Percentiles rank a stretch among this genome's conserved stretches.
These are phyloP conservation scores for Tricholomella constricta DNA, from an alignment of 768 basidiomycete genomes.

Conservation along the genomic window DNA sequence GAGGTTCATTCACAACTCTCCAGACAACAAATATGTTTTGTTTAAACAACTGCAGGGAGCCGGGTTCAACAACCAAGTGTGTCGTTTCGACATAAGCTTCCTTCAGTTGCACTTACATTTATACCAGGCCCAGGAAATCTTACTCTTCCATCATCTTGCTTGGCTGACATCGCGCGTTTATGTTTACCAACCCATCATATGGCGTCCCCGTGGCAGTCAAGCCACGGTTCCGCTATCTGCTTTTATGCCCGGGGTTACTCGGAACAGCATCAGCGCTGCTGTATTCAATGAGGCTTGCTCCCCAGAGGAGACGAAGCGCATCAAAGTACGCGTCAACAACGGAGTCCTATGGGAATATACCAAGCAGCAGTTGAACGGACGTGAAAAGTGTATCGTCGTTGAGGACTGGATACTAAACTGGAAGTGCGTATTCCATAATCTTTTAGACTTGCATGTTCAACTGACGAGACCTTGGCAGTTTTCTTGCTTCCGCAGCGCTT, in stretches of 20 bases:
- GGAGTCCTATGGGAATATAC: slow-evolving; percentile 40
- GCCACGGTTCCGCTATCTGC: slow-evolving; percentile 44
- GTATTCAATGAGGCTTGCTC: slow-evolving; percentile 44
- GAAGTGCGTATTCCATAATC: slow-evolving; percentile 30
- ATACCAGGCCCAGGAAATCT: slow-evolving; percentile 46
- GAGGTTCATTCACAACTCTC: slow-evolving; percentile 25
- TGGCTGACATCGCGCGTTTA: slow-evolving; percentile 40
- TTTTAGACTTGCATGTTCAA: neutral
- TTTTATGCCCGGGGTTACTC: slow-evolving; percentile 42
- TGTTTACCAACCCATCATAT: slow-evolving; percentile 47
- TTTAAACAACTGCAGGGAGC: slow-evolving; percentile 50
- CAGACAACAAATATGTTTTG: slow-evolving; percentile 38
- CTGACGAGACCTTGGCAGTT: slow-evolving; percentile 27
- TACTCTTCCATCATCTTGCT: slow-evolving; percentile 48
- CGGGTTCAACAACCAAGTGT: slow-evolving; percentile 51
- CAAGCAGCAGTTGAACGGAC: slow-evolving; percentile 27
- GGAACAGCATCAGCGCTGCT: slow-evolving; percentile 35
- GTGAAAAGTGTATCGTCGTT: slow-evolving; percentile 44
- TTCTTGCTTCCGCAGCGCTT: slow-evolving; percentile 39
- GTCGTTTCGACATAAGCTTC: slow-evolving; percentile 3
- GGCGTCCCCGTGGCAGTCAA: slow-evolving; percentile 44
- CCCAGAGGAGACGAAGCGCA: slow-evolving; percentile 36
- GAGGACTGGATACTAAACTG: slow-evolving; percentile 47
- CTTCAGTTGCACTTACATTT: neutral
- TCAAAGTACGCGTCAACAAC: slow-evolving; percentile 29